Base-by-base conservation (phyloP, 2,329 filamentous ascomycete species). In the Aspergillus tubingensis region DNA sequence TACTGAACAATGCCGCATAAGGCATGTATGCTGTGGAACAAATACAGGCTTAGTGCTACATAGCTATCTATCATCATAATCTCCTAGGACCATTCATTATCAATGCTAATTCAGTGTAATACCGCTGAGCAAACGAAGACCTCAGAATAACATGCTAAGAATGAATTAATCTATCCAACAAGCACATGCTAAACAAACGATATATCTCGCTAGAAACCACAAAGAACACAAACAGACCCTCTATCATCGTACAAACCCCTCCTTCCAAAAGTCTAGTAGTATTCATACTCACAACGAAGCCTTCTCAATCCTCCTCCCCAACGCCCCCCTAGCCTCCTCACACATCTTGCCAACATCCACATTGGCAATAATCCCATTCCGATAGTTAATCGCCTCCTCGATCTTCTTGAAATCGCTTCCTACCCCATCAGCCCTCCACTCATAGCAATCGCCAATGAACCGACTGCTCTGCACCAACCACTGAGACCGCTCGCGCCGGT, bases 401-500 rank as follows among this genome's bases (percentile, higher is more conserved):
- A 67, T 65, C 56, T 63, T 67, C 38, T 50, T 30, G 8, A 67
- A 66, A 13, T 67, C 62, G 1, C 47, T 32, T 1, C 62, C 64
- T 5, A 67, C 64, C 0, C 64, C 64, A 5, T 66, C 64, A 0
- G 60, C 65, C n/a, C 54, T 54, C 74, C 74, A 76, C 55, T 76
- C 74, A 53, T 73, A 76, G 41, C 65, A 62, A 38, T 76, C 70
- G 4, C 73, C 69, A 5, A 74, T 68, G 19, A 66, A 68, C 36
- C 74, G 66, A 56, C 72, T 75, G 41, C 71, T 74, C 53, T 74
- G 65, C 5, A 77, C 74, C 11, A 77, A 62, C 72, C 73, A 76
- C 53, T 74, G 70, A 3, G 67, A 62, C 13, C 73, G 64, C 53
- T 72, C 70, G 10, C 69, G 66, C 1, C 73, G 65, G 15, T 58